phyloP scores from a whole-genome alignment of 257 asterid species.

The Solanum acaule region DNA sequence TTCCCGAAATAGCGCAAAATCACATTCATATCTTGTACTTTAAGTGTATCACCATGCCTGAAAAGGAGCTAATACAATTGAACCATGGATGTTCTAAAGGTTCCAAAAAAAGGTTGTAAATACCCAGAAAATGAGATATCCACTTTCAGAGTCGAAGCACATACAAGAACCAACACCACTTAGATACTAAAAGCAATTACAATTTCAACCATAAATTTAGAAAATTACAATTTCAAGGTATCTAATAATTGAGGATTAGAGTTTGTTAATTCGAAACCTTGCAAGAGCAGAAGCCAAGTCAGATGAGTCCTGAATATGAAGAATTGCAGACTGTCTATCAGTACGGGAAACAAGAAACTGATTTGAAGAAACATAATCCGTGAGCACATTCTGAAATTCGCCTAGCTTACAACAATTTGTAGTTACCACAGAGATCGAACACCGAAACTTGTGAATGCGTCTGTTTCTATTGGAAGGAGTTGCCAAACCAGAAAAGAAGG shows the following conservation, averaged over 20 bases:
- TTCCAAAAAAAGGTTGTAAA: background rate
- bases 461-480: background rate
- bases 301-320: constrained; percentile 56
- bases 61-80: constrained; percentile 6
- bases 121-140: background rate
- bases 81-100: background rate
- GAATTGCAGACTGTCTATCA: constrained; percentile 47
- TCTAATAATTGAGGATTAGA: background rate
- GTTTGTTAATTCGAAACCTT: constrained; percentile 28
- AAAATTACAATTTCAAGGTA: background rate
- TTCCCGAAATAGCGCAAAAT: constrained; percentile 78
- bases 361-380: constrained; percentile 11
- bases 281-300: constrained; percentile 64
- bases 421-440: background rate
- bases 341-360: constrained; percentile 11
- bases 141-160: background rate
- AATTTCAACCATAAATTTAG: no score
- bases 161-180: background rate
- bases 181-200: background rate
- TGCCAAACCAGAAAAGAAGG: background rate
- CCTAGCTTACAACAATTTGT: constrained; percentile 8
- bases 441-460: background rate
- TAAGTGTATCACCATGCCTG: constrained; percentile 67
- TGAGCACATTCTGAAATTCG: constrained; percentile 15
- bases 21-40: constrained; percentile 66